phyloP scores from a whole-genome alignment of 2,329 filamentous ascomycete genomes.

The Scedosporium minutisporum region DNA sequence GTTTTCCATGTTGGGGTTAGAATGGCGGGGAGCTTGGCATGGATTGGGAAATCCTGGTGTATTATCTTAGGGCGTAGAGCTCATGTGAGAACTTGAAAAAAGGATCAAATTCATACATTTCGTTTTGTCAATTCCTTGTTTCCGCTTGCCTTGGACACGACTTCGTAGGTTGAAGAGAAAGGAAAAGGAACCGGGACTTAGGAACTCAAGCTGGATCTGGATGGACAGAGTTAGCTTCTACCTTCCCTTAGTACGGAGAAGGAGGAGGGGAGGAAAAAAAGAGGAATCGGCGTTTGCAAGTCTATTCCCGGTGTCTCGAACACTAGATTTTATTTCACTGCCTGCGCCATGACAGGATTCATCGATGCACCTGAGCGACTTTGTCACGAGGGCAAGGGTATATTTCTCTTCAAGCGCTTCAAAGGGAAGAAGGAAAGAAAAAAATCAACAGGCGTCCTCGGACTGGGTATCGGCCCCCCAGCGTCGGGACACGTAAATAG shows the following conservation, averaged over 20 bases:
- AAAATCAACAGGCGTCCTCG: neutral
- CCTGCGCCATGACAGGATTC: neutral
- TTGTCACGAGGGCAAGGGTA: neutral
- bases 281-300: too few relatives aligned
- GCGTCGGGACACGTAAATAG: too few relatives aligned
- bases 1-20: neutral
- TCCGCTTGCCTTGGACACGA: neutral
- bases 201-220: neutral
- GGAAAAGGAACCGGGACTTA: neutral
- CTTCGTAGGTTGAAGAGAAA: neutral
- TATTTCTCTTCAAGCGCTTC: neutral
- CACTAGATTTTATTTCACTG: neutral
- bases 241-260: neutral
- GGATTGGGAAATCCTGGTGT: slow-evolving; percentile 1
- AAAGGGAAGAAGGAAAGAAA: neutral
- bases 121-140: neutral
- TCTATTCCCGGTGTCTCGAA: too few relatives aligned
- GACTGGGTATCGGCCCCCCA: neutral
- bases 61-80: neutral
- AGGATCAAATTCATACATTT: neutral
- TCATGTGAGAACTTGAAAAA: neutral
- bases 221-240: neutral
- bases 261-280: neutral
- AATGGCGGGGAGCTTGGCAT: neutral
- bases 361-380: neutral